A percentile compares a stretch with the other conserved stretches of the same genome.
Conservation (phyloP, 2,329 filamentous ascomycete species). For the Phaeophleospora eucalypticola region DNA sequence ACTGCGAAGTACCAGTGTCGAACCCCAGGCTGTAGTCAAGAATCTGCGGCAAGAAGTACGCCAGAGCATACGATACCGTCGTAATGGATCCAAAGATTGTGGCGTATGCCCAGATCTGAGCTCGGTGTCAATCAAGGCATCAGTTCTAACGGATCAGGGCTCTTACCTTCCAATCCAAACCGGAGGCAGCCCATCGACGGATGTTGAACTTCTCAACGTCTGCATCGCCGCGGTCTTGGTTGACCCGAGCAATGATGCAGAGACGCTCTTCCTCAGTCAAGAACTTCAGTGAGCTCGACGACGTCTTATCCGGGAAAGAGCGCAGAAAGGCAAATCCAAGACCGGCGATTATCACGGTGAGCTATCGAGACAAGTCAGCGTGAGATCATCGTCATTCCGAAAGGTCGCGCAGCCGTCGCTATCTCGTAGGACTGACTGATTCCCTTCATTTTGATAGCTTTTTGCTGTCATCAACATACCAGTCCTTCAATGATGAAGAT, state of each 20-base stretch:
- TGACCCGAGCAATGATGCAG: constrained; percentile 46
- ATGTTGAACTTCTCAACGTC: constrained; percentile 44
- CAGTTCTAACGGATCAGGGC: neutral
- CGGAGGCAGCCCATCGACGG: constrained; percentile 1
- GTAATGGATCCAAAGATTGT: constrained; percentile 58
- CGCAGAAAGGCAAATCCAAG: neutral
- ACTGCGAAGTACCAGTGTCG: constrained; percentile 59
- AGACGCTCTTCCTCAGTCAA: constrained; percentile 40
- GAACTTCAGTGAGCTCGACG: constrained; percentile 38
- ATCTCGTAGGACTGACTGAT: too few relatives aligned
- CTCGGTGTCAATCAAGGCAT: constrained; percentile 41
- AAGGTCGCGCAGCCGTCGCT: too few relatives aligned
- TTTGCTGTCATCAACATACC: neutral
- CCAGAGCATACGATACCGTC: constrained; percentile 67
- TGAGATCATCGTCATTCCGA: too few relatives aligned
- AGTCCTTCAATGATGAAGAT: constrained; percentile 5
- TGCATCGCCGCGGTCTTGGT: constrained; percentile 49
- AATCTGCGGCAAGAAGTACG: constrained; percentile 75
- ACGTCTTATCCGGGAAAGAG: neutral
- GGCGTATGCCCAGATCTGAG: constrained; percentile 52
- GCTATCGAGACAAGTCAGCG: too few relatives aligned
- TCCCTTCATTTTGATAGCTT: too few relatives aligned
- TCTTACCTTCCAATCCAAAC: constrained; percentile 6
- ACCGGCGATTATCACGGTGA: neutral
- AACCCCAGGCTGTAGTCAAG: constrained; percentile 61